phyloP scores from a whole-genome alignment of 768 basidiomycete species.

The Ramaria rubella region DNA sequence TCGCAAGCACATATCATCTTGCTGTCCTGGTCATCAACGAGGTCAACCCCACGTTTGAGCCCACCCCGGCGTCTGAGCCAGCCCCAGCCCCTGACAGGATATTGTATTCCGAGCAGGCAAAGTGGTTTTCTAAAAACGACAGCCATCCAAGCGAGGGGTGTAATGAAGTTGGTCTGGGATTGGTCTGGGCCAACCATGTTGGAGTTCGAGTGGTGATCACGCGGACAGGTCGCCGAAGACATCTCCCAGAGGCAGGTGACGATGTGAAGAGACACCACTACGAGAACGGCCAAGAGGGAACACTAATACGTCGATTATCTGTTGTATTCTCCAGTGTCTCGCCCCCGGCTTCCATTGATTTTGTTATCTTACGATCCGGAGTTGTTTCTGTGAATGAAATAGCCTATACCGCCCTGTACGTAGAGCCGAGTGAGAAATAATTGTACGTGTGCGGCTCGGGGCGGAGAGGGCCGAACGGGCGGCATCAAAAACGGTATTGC shows the following conservation, averaged over 20 bases:
- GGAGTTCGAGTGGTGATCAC: conserved; percentile 79
- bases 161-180: conserved; percentile 81
- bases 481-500: no score
- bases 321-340: conserved; percentile 71
- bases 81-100: conserved; percentile 31
- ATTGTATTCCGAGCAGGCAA: conserved; percentile 64
- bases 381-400: conserved; percentile 25
- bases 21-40: conserved; percentile 87
- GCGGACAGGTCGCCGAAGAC: conserved; percentile 63
- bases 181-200: conserved; percentile 91
- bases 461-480: no score
- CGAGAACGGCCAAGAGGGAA: conserved; percentile 26
- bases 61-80: conserved; percentile 16
- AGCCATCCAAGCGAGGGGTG: conserved; percentile 47
- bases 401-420: neutral
- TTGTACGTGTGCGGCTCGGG: no score
- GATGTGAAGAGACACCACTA: conserved; percentile 13
- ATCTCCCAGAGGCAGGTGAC: conserved; percentile 33
- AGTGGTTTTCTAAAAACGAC: conserved; percentile 67
- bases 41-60: conserved; percentile 71
- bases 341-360: conserved; percentile 60
- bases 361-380: conserved; percentile 60
- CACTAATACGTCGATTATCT: conserved; percentile 62
- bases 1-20: conserved; percentile 57
- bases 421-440: no score